Base-by-base conservation (phyloP, 2,329 filamentous ascomycete genomes). In the Fusarium tanahbumbuense region DNA sequence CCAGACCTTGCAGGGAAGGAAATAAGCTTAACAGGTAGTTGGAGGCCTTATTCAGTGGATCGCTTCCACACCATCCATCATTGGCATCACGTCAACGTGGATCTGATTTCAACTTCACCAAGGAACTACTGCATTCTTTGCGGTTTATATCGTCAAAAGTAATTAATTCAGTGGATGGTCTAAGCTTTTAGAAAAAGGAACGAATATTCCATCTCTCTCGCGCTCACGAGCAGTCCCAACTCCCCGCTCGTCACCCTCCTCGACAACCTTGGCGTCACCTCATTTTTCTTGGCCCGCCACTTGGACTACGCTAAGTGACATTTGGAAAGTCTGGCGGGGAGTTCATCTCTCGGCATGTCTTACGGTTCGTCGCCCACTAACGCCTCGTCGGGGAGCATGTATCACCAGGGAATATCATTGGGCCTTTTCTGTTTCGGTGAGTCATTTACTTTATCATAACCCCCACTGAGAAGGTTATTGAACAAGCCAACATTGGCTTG, bases 381-480 rank as follows among this genome's bases (percentile, higher is more conserved):
- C 63, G 62, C 67, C 50, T 56, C 59, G 25, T 59, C 62, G 57
- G 72, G 70, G 72, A 71, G 49, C 42, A 22, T 56, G 34, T 37
- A 37, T n/a, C 1, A 37, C 6, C 34, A 37, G 34, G 22, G 20
- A n/a, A 37, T n/a, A 4, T 27, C 15, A 30, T 13, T 27, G 49
- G 41, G n/a, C 27, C 42, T 23, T 49, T 0, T 8, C 10, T 23
- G 8, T 48, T 30, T 37, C 41, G 22, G 30, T 74, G 72, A 74
- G 72, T 68, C 60, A 74, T 74, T 74, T 74, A 62, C 37, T 49
- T 60, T 20, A 45, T 61, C 30, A 44, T 25, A 13, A 40, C 41
- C 60, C 70, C 70, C 72, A 68, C 73, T 52, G 34, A 44, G 40
- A 54, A 60, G 50, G 16, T 16, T 32, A 44, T 25, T 20, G 5